Base-by-base conservation (phyloP, 2,329 filamentous ascomycete genomes). In the Colletotrichum nymphaeae region DNA sequence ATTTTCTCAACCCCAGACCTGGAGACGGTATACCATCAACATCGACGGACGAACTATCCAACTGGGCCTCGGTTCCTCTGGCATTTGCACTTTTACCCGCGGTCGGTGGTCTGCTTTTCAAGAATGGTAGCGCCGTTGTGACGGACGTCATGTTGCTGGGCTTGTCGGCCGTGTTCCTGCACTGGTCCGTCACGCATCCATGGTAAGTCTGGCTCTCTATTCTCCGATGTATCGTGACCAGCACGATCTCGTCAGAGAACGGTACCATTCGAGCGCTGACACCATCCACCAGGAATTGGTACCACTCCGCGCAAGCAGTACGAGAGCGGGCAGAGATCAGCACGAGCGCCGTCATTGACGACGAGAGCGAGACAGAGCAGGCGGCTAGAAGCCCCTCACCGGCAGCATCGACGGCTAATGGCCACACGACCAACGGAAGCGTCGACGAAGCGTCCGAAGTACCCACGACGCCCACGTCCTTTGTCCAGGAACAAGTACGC, bases 141-240 rank as follows among this genome's bases (percentile, higher is more conserved):
- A 98, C 95, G 0, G 96, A 98, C 82, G 84, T 97, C 32, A 93
- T 97, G 77, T 86, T 98, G 42, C 84, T 98, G 37, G 91, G 89
- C 3, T 83, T 98, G 74, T 94, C 94, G 2, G 94, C 93, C 5
- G 89, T 98, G 57, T 97, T 98, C 78, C 86, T 98, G 74, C 95
- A 98, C 80, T 98, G 95, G 94, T 95, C 94, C 62, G 93, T 98
- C 56, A 93, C 94, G 69, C 87, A 97, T 76, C 96, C 96, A 77
- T 98, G 96, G 95, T 95, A 85, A 80, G 89, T 77, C 56, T 4
- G 26, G 9, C 58, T n/a, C 56, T 55, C 37, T 52, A 11, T 11
- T 49, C 5, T 49, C 19, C 19, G 42, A 19, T 8, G 11, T 11
- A 49, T 35, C 46, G 46, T 68, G 35, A 14, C 32, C 35, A 49